A percentile compares a stretch with the other conserved stretches of the same genome.
Evolutionary conservation across 805 yeast genomes (phyloP).

Genomic region (Starmerella sp.): DNA sequence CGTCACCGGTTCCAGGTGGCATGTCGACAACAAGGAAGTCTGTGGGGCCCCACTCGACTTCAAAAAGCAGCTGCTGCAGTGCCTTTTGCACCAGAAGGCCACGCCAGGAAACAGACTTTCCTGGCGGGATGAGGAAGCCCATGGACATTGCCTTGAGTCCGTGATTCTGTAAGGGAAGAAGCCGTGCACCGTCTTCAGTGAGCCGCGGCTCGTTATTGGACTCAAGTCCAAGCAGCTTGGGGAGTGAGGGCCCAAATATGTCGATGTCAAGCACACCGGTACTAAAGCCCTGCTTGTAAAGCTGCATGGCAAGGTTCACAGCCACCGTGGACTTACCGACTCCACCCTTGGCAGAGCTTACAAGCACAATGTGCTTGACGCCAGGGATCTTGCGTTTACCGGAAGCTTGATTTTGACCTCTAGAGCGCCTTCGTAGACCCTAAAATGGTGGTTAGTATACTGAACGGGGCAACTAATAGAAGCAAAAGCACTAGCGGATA

Average conservation of each 20-base stretch:
- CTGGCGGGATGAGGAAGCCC: constrained; percentile 64
- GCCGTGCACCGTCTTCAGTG: constrained; percentile 36
- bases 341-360: constrained; percentile 71
- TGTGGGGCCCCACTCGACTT: constrained; percentile 54
- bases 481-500: constrained; percentile 11
- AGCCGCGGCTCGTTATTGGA: constrained; percentile 53
- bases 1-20: constrained; percentile 92
- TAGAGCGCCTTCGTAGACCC: constrained; percentile 35
- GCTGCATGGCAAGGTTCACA: constrained; percentile 55
- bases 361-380: constrained; percentile 53
- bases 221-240: constrained; percentile 51
- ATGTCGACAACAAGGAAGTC: constrained; percentile 67
- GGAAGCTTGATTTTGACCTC: not conserved
- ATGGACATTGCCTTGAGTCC: constrained; percentile 80
- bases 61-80: constrained; percentile 68
- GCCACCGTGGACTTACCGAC: constrained; percentile 68
- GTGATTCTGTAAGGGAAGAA: constrained; percentile 58
- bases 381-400: constrained; percentile 39
- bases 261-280: constrained; percentile 72
- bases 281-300: constrained; percentile 41
- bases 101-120: constrained; percentile 68
- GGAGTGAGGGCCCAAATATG: constrained; percentile 76
- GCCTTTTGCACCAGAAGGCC: constrained; percentile 84
- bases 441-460: constrained; percentile 21
- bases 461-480: not conserved